Evolutionary conservation across 1,284 basidiomycete genomes (phyloP), one percentile per base, ranked within the genome.

Genomic region (Coniferiporia weirii): DNA sequence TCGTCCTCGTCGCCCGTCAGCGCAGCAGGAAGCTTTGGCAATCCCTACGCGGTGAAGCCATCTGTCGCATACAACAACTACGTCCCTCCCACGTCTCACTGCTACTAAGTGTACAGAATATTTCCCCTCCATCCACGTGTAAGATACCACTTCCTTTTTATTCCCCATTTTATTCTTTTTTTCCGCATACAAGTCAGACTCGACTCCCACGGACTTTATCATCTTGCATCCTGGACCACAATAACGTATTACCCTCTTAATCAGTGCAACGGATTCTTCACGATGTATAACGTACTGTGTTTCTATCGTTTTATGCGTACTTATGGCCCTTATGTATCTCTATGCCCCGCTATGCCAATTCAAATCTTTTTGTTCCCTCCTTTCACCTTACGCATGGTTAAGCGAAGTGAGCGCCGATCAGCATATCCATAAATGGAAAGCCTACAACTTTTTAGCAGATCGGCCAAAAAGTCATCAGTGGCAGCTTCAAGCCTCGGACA

Each of bases 291-390:
- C 15, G 43, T 43, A 22, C 20, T 55, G 45, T 53, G 35, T 34
- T 43, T 43, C 27, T 22, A 15, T 8, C 38, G 52, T 47, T 9
- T 34, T 51, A 60, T 60, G 53, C 22, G 46, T 43, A 20, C 56
- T n/a, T 54, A 58, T 58, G 51, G 15, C 35, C 20, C 13, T 32
- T 35, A 58, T 58, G 43, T 38, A 48, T 22, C 22, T 13, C 19
- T 58, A 58, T 58, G 48, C 51, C 32, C 36, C n/a, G 22, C 45
- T 51, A 57, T 58, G 49, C 57, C 17, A 43, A 56, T 40, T 40
- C 8, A 12, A 40, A 6, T 34, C 38, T 32, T 35, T 34, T 48
- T 44, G 27, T 44, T 55, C 17, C 44, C 17, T 12, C 3, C 17
- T 46, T 9, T 20, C 8, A n/a, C 19, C n/a, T n/a, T 9, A n/a